Conservation (phyloP, 164 flowering plant species). For the Protea cynaroides region DNA sequence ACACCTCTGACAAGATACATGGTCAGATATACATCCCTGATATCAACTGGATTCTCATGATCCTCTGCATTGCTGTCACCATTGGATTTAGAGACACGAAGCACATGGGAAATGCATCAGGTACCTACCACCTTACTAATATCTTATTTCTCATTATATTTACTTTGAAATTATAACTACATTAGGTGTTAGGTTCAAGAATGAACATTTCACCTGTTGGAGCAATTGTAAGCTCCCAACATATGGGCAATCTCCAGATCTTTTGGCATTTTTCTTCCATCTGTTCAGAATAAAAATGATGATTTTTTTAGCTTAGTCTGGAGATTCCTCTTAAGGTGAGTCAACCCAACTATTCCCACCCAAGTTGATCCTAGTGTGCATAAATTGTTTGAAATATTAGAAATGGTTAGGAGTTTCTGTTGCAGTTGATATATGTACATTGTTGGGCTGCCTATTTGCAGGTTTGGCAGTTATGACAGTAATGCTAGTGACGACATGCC, state of each 20-base stretch:
- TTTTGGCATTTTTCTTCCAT: background rate
- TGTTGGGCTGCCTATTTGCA: slow-evolving; percentile 26
- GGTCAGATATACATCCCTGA: slow-evolving; percentile 98
- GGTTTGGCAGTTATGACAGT: slow-evolving; percentile 93
- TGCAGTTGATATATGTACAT: background rate
- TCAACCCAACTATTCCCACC: background rate
- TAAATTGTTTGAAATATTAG: no score
- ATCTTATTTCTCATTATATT: background rate
- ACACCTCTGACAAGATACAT: slow-evolving; percentile 82
- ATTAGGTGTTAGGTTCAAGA: background rate
- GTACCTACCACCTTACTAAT: slow-evolving; percentile 21
- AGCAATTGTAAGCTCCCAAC: background rate
- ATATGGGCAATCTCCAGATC: background rate
- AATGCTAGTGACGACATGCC: slow-evolving; percentile 90
- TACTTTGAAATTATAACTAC: background rate
- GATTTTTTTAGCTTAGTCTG: background rate
- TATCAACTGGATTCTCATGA: slow-evolving; percentile 92
- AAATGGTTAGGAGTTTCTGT: background rate
- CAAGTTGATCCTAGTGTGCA: background rate
- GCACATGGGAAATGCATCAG: slow-evolving; percentile 93
- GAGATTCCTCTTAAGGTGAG: background rate
- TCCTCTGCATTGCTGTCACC: slow-evolving; percentile 87
- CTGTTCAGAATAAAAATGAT: background rate
- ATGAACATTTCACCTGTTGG: background rate
- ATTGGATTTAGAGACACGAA: slow-evolving; percentile 89